Percentiles rank a stretch among this genome's conserved stretches.
phyloP scores from a whole-genome alignment of 176 grass and related monocot genomes.

The Eleusine coracana region DNA sequence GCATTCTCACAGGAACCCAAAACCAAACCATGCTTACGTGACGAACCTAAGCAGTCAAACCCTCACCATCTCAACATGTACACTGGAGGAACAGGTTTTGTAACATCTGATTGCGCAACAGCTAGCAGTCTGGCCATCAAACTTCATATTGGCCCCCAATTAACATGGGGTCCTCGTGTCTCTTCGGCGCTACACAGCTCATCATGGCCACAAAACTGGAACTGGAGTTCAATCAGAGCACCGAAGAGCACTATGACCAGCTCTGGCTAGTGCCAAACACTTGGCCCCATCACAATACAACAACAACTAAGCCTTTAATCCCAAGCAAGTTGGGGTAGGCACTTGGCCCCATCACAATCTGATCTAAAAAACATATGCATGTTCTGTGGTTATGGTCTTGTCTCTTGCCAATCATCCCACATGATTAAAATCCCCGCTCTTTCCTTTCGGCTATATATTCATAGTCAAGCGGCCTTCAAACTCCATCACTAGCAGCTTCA shows the following conservation, averaged over 20 bases:
- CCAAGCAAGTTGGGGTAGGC: too few relatives aligned
- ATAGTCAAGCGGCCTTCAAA: background rate
- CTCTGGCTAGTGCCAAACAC: constrained; percentile 3
- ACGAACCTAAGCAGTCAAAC: background rate
- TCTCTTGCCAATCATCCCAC: constrained; percentile 28
- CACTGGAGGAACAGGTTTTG: background rate
- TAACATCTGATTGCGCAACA: background rate
- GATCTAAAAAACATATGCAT: constrained; percentile 33
- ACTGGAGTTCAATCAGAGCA: background rate
- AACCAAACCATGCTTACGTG: background rate
- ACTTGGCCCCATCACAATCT: constrained; percentile 35
- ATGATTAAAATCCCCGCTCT: background rate
- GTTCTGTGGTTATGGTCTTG: constrained; percentile 35
- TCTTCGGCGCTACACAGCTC: background rate
- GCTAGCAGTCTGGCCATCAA: constrained; percentile 4
- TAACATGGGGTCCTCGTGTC: constrained; percentile 21
- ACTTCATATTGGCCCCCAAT: background rate
- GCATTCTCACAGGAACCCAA: background rate
- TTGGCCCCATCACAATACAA: constrained; percentile 24
- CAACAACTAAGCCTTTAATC: too few relatives aligned
- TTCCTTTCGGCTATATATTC: constrained; percentile 29
- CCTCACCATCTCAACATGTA: background rate
- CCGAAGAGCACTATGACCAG: background rate
- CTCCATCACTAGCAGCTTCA: constrained; percentile 22
- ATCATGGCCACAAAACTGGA: background rate